Conservation (phyloP, 2,329 filamentous ascomycete genomes). For the Aschersonia sp. region DNA sequence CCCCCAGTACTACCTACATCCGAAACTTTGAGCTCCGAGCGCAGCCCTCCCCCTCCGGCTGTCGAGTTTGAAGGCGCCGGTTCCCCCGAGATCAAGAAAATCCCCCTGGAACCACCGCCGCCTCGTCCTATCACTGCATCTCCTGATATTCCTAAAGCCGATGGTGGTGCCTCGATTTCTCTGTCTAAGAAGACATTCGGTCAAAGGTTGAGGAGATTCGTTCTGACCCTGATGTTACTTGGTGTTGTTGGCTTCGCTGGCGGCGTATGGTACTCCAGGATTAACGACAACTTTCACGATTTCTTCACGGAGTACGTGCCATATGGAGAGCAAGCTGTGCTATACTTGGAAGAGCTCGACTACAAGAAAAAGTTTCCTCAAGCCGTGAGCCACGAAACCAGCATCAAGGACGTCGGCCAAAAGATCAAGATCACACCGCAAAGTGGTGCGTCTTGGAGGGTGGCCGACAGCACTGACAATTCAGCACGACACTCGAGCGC, state of each 20-base stretch:
- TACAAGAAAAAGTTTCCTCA: conserved; percentile 72
- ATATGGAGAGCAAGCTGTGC: conserved; percentile 84
- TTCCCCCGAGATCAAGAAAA: conserved; percentile 12
- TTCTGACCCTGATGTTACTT: conserved; percentile 64
- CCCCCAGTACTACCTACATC: conserved; percentile 38
- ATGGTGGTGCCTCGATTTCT: conserved; percentile 13
- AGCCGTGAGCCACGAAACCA: conserved; percentile 28
- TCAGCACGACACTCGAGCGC: conserved; percentile 50
- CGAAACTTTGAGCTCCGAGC: conserved; percentile 34
- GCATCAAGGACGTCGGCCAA: conserved; percentile 41
- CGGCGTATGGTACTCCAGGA: conserved; percentile 81
- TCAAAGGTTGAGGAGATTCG: conserved; percentile 61
- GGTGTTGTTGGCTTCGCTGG: conserved; percentile 69
- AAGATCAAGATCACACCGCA: conserved; percentile 73
- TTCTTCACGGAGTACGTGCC: conserved; percentile 97
- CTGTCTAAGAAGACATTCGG: conserved; percentile 49
- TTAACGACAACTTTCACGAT: conserved; percentile 97
- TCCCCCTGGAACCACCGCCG: conserved; percentile 14
- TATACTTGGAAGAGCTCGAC: conserved; percentile 90
- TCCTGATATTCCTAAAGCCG: neutral
- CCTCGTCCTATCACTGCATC: conserved; percentile 1
- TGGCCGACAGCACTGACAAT: conserved; percentile 46
- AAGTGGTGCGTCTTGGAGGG: conserved; percentile 72
- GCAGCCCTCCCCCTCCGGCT: conserved; percentile 23
- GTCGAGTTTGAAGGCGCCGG: conserved; percentile 14